Evolutionary conservation across 768 basidiomycete species (phyloP).

Genomic region (Phanerochaete carnosa): DNA sequence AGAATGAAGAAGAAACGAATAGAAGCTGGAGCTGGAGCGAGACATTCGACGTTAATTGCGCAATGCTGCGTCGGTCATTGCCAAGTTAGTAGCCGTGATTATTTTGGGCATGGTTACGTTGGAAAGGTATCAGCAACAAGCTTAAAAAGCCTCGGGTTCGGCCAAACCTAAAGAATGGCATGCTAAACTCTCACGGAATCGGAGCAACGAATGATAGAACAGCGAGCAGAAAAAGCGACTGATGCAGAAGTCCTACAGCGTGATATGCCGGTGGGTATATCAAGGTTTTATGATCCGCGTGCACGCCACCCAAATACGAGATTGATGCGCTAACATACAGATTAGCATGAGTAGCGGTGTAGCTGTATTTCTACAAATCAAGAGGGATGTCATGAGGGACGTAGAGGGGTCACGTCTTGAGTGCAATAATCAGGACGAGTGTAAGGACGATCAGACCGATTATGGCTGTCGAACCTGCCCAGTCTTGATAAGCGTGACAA

Average conservation of each 20-base stretch:
- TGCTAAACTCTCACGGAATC: no score
- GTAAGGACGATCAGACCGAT: slow-evolving; percentile 71
- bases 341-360: background rate
- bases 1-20: no score
- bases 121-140: no score
- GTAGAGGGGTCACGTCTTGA: slow-evolving; percentile 59
- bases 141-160: no score
- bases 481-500: background rate
- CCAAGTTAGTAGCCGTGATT: no score
- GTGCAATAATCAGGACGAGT: slow-evolving; percentile 77
- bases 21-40: no score
- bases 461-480: slow-evolving; percentile 62
- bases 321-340: slow-evolving; percentile 1
- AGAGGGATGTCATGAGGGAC: background rate
- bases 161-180: no score
- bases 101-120: no score
- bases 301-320: background rate
- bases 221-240: background rate
- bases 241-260: background rate
- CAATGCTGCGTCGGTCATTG: no score
- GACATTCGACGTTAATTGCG: no score
- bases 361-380: background rate
- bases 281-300: background rate
- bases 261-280: background rate
- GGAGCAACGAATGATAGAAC: background rate